phyloP scores from a whole-genome alignment of 139 green algal genomes.

The Tetraselmis chui region DNA sequence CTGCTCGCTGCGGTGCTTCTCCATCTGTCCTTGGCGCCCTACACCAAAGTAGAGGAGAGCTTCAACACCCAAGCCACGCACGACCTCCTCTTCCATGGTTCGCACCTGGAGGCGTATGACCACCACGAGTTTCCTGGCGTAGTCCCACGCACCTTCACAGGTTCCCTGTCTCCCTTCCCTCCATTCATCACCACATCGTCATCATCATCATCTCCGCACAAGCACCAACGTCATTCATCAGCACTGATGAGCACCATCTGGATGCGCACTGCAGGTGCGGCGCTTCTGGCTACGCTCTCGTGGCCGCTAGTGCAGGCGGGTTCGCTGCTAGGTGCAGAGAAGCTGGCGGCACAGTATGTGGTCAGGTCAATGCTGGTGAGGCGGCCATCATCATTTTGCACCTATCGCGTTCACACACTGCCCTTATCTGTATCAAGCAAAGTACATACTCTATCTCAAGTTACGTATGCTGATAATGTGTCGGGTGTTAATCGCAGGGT shows the following conservation, averaged over 20 bases:
- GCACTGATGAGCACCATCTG: not conserved
- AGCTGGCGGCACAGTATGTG: not conserved
- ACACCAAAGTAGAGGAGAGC: conserved; percentile 82
- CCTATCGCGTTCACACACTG: no score
- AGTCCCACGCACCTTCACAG: conserved; percentile 72
- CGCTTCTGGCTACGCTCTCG: conserved; percentile 7
- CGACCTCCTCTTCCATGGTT: conserved; percentile 60
- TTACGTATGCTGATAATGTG: no score
- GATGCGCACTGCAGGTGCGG: conserved; percentile 13
- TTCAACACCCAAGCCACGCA: conserved; percentile 72
- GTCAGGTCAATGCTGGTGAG: not conserved
- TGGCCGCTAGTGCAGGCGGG: not conserved
- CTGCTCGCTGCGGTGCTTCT: not conserved
- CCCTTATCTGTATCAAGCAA: no score
- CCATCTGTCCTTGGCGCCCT: conserved; percentile 40
- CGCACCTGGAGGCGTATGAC: conserved; percentile 52
- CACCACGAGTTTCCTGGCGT: conserved; percentile 78
- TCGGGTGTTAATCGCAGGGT: conserved; percentile 17
- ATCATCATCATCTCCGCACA: no score
- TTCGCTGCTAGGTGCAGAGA: not conserved
- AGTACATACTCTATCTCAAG: no score
- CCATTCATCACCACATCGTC: not conserved
- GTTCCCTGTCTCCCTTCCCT: conserved; percentile 10
- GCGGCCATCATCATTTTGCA: no score
- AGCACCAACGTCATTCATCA: not conserved